Evolutionary conservation across 352 stramenopile genomes (phyloP).

Genomic region (Globisporangium alternatum): DNA sequence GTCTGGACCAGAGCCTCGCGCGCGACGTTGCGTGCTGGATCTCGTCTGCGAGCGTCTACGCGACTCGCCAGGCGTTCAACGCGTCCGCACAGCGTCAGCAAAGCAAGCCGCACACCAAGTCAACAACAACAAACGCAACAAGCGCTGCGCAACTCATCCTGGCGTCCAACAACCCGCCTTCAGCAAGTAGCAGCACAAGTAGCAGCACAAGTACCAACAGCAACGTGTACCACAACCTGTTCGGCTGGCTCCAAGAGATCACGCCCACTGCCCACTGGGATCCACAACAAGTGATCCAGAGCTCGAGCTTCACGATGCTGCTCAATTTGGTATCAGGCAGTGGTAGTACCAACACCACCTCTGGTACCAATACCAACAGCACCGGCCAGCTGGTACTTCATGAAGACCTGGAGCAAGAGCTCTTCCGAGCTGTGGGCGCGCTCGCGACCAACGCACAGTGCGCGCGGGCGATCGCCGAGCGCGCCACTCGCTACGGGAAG

Average conservation of each 20-base stretch:
- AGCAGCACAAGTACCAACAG: not conserved
- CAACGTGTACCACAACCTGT: conserved; percentile 39
- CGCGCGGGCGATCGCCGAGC: conserved; percentile 51
- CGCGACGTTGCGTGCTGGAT: conserved; percentile 68
- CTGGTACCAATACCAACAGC: conserved; percentile 22
- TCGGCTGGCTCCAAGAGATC: conserved; percentile 47
- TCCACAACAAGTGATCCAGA: conserved; percentile 42
- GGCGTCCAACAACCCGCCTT: not conserved
- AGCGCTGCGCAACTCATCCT: conserved; percentile 16
- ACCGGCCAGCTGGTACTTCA: conserved; percentile 24
- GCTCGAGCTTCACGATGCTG: conserved; percentile 61
- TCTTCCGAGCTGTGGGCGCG: conserved; percentile 46
- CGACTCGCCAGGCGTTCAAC: conserved; percentile 51
- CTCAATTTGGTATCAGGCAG: conserved; percentile 46
- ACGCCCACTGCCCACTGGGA: conserved; percentile 36
- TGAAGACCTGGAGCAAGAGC: conserved; percentile 42
- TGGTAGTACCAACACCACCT: conserved; percentile 12
- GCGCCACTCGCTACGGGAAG: conserved; percentile 64
- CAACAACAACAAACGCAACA: not conserved
- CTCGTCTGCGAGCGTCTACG: conserved; percentile 57
- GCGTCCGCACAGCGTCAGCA: conserved; percentile 18
- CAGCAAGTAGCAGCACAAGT: not conserved
- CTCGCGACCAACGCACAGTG: conserved; percentile 54
- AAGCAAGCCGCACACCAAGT: conserved; percentile 1
- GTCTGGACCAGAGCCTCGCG: conserved; percentile 65